phyloP scores from a whole-genome alignment of 2,329 filamentous ascomycete genomes.

The Camillea tinctor region DNA sequence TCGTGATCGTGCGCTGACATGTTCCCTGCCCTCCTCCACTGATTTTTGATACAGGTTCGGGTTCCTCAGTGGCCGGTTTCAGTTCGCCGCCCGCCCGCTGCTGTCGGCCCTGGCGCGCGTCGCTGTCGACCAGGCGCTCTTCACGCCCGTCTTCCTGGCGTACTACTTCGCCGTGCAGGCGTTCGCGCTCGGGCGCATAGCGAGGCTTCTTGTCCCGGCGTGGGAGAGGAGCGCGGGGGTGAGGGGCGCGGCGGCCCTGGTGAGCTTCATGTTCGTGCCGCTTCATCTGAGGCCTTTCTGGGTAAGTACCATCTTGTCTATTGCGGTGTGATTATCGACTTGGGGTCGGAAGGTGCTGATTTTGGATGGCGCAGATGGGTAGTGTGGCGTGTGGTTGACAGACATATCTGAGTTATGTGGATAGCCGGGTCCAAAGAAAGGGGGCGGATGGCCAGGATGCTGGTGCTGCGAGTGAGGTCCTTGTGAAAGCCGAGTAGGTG shows the following conservation, averaged over 20 bases:
- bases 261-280: not conserved
- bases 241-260: not conserved
- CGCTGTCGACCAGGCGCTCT: not conserved
- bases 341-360: no score
- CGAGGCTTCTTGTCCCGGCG: not conserved
- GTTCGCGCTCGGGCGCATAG: not conserved
- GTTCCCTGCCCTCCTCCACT: no score
- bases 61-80: not conserved
- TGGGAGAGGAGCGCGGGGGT: not conserved
- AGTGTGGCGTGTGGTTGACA: not conserved
- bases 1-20: no score
- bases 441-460: not conserved
- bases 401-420: not conserved
- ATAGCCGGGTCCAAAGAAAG: not conserved
- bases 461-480: not conserved
- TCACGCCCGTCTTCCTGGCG: not conserved
- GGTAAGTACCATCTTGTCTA: not conserved
- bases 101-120: not conserved
- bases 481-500: not conserved
- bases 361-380: not conserved
- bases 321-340: no score
- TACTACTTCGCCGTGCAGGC: not conserved
- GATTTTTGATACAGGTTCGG: no score
- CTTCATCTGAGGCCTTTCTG: not conserved
- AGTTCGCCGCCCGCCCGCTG: not conserved